Evolutionary conservation across 148 eudicot genomes (phyloP).

Genomic region (Vaccinium corymbosum): DNA sequence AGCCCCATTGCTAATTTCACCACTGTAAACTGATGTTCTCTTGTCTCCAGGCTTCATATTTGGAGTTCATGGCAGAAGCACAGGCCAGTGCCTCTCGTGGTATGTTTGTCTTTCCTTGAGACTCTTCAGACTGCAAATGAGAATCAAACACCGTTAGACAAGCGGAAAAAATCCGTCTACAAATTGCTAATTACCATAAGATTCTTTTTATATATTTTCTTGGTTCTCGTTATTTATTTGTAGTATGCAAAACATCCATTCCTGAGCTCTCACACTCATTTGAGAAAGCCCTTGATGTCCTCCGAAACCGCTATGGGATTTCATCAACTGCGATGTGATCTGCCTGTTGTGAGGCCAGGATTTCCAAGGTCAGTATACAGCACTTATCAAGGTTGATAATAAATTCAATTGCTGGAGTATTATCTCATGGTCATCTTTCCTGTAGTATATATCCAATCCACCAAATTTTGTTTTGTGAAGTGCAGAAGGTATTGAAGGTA

Average conservation of each 20-base stretch:
- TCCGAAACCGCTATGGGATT: slow-evolving; percentile 57
- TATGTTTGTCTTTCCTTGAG: slow-evolving; percentile 28
- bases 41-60: slow-evolving; percentile 23
- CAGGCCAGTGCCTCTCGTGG: slow-evolving; percentile 68
- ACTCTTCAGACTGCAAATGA: neutral
- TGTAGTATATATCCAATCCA: neutral
- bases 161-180: neutral
- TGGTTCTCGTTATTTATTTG: slow-evolving; percentile 1
- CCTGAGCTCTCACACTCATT: slow-evolving; percentile 64
- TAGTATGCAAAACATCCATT: slow-evolving; percentile 71
- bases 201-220: neutral
- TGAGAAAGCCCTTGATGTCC: slow-evolving; percentile 59
- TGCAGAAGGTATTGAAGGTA: too few relatives aligned
- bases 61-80: slow-evolving; percentile 58
- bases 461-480: too few relatives aligned
- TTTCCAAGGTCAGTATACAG: neutral
- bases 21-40: neutral
- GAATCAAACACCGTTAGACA: neutral
- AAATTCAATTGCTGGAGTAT: neutral
- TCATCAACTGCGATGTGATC: slow-evolving; percentile 27
- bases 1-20: neutral
- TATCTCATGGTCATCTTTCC: neutral
- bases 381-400: neutral
- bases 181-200: neutral
- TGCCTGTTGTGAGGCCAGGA: neutral